Percentiles rank a stretch among this genome's conserved stretches.
phyloP scores from a whole-genome alignment of 2,329 filamentous ascomycete genomes.

The Cladosporium oxysporum region DNA sequence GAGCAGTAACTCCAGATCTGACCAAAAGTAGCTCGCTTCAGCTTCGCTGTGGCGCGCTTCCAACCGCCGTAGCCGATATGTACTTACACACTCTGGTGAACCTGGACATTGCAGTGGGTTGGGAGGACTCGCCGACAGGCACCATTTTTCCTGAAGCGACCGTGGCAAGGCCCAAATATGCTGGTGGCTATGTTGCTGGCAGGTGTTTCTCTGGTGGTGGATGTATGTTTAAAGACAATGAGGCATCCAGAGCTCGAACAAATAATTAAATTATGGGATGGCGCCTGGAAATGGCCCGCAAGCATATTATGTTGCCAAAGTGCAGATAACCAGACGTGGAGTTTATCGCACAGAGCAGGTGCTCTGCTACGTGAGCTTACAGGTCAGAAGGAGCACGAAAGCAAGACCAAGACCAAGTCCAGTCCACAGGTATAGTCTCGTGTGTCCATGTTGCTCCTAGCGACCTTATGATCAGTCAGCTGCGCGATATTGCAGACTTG shows the following conservation, averaged over 20 bases:
- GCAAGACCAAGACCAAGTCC: neutral
- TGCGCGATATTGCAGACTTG: neutral
- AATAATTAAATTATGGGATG: neutral
- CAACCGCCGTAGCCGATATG: neutral
- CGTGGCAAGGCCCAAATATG: neutral
- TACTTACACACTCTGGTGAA: neutral
- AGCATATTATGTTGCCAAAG: neutral
- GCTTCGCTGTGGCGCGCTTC: neutral
- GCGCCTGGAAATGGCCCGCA: neutral
- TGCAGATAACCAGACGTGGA: neutral
- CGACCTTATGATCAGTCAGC: neutral
- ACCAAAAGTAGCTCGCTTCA: neutral
- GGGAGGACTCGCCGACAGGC: neutral
- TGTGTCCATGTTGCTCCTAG: neutral
- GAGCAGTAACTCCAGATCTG: neutral
- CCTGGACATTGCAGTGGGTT: neutral
- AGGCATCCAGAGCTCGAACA: neutral
- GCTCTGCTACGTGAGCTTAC: neutral
- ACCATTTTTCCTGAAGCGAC: neutral
- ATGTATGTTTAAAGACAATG: neutral
- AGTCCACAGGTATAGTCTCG: neutral
- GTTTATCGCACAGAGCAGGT: neutral
- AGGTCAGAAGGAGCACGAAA: neutral
- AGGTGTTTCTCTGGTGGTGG: neutral
- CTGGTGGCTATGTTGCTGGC: no score